Conservation (phyloP, 371 early-diverging fungal species). For the Catenaria anguillulae region DNA sequence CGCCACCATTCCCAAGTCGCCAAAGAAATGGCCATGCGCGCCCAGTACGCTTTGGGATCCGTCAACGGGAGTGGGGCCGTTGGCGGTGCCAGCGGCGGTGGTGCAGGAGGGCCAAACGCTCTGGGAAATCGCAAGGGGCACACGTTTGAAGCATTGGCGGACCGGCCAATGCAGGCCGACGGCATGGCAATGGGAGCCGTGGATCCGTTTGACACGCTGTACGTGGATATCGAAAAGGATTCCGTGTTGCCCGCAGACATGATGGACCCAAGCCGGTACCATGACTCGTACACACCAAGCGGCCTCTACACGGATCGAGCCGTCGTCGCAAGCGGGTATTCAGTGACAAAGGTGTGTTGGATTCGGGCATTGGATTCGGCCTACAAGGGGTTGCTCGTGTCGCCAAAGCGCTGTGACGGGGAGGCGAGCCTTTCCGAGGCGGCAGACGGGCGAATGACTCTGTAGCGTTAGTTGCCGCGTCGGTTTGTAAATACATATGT, state of each 20-base stretch:
- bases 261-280: too few species aligned
- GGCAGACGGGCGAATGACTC: too few species aligned
- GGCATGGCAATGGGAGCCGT: background rate
- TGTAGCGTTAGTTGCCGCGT: too few species aligned
- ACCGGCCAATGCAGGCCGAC: background rate
- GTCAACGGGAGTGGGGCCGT: too few species aligned
- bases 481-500: too few species aligned
- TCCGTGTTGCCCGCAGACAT: background rate
- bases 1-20: conserved; percentile 4
- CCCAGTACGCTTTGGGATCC: too few species aligned
- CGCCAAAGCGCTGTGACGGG: too few species aligned
- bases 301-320: background rate
- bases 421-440: too few species aligned
- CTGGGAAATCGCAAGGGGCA: background rate
- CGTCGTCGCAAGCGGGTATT: background rate
- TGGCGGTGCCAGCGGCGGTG: background rate
- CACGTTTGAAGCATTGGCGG: background rate
- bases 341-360: background rate
- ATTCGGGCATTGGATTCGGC: background rate
- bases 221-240: background rate
- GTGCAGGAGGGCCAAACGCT: background rate
- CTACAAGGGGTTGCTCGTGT: background rate
- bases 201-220: background rate
- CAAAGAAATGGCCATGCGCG: too few species aligned
- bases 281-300: background rate